Percentiles rank a stretch among this genome's conserved stretches.
Conservation (phyloP, 1,139 yeast species). For the Sporopachydermia cereana region DNA sequence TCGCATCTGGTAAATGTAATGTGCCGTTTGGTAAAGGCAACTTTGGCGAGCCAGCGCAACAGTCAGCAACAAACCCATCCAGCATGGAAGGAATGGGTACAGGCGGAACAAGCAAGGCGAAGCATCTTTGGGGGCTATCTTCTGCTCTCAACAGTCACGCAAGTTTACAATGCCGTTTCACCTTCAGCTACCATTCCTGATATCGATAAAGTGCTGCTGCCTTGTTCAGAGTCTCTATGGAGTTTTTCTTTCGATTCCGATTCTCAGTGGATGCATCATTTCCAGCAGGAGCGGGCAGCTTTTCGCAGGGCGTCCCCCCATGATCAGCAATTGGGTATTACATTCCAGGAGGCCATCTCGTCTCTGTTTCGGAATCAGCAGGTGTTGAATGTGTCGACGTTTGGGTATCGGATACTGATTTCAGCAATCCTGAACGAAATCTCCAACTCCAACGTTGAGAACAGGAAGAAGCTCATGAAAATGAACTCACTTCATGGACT, state of each 20-base stretch:
- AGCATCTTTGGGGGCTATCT: slow-evolving; percentile 22
- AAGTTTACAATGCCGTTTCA: slow-evolving; percentile 19
- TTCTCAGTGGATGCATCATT: slow-evolving; percentile 1
- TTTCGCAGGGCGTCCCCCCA: not conserved
- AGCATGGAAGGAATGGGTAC: slow-evolving; percentile 20
- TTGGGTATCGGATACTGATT: slow-evolving; percentile 1
- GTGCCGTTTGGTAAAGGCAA: not conserved
- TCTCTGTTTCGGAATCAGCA: not conserved
- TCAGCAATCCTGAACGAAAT: slow-evolving; percentile 1
- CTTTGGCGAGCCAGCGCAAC: slow-evolving; percentile 7
- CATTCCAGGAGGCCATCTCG: slow-evolving; percentile 5
- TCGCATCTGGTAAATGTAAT: not conserved
- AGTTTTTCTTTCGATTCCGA: slow-evolving; percentile 8
- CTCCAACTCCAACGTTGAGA: not conserved
- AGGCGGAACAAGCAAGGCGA: slow-evolving; percentile 21
- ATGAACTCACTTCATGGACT: not conserved
- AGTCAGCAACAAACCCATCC: slow-evolving; percentile 7
- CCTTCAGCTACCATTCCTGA: slow-evolving; percentile 17
- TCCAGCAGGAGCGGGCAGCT: not conserved
- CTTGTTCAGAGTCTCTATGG: slow-evolving; percentile 25
- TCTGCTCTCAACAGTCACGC: slow-evolving; percentile 20
- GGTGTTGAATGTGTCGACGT: not conserved
- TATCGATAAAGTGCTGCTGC: slow-evolving; percentile 17
- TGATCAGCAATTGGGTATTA: not conserved
- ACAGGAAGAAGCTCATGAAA: not conserved